Conservation (phyloP, 2,329 filamentous ascomycete genomes). For the Seiridium unicorne region DNA sequence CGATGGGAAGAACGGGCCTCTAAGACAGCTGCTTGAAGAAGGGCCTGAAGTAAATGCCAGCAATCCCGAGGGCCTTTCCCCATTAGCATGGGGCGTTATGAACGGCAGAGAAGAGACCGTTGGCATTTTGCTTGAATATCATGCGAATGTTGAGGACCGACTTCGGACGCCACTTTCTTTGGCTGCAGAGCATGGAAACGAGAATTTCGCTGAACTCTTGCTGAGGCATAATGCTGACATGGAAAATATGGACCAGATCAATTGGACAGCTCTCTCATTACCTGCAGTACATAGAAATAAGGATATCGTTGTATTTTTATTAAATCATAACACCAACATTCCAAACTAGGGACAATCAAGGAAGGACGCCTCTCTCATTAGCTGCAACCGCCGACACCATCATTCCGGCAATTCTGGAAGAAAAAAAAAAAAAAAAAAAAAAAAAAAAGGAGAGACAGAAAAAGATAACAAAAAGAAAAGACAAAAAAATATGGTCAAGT, state of each 20-base stretch:
- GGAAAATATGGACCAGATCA: neutral
- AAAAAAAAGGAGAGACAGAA: neutral
- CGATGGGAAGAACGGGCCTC: fast-evolving
- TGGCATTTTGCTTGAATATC: neutral
- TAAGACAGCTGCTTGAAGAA: neutral
- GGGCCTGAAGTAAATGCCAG: neutral
- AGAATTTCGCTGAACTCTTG: neutral
- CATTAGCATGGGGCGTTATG: neutral
- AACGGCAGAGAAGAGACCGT: neutral
- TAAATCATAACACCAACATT: too few species aligned
- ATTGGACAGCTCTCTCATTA: neutral
- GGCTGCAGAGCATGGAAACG: neutral
- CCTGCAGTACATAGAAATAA: neutral
- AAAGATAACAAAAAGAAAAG: neutral
- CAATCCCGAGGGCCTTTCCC: neutral
- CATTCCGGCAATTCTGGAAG: too few species aligned
- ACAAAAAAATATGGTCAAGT: neutral
- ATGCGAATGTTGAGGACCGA: neutral
- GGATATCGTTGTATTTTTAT: too few species aligned
- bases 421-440: neutral
- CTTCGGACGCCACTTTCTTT: neutral
- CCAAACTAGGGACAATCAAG: too few species aligned
- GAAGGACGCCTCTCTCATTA: too few species aligned
- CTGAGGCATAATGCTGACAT: neutral
- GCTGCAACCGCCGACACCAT: too few species aligned